phyloP scores from a whole-genome alignment of 2,329 filamentous ascomycete genomes.

The Colletotrichum tropicicola region DNA sequence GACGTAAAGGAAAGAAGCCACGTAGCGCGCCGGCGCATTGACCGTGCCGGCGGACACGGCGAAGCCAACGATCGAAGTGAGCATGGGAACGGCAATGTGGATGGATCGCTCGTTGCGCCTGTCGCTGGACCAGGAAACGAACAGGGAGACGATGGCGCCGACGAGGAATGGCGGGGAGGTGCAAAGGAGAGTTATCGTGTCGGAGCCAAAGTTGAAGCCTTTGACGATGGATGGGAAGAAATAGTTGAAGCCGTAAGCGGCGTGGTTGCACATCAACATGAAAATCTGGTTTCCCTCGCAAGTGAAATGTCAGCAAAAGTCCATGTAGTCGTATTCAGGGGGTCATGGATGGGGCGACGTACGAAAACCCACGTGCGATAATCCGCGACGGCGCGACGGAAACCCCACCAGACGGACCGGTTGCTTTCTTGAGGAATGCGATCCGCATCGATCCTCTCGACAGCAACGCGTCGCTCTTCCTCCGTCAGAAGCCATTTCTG shows the following conservation, averaged over 20 bases:
- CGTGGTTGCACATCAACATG: conserved; percentile 27
- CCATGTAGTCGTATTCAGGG: not conserved
- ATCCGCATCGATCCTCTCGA: conserved; percentile 44
- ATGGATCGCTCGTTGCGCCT: conserved; percentile 68
- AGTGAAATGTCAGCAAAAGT: not conserved
- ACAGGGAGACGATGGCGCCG: conserved; percentile 62
- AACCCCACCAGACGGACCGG: conserved; percentile 43
- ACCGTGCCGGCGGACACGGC: conserved; percentile 67
- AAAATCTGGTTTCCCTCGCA: conserved; percentile 5
- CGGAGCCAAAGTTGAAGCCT: conserved; percentile 62
- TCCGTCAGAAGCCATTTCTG: conserved; percentile 42
- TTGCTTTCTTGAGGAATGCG: conserved; percentile 34
- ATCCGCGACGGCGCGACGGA: conserved; percentile 50
- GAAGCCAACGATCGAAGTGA: conserved; percentile 62
- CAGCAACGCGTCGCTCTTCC: conserved; percentile 50
- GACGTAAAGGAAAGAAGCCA: conserved; percentile 53
- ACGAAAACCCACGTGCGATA: conserved; percentile 54
- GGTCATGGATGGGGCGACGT: not conserved
- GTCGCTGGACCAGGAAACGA: conserved; percentile 69
- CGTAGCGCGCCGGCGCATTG: conserved; percentile 60
- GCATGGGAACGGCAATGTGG: conserved; percentile 65
- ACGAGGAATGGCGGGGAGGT: conserved; percentile 66
- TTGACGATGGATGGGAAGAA: conserved; percentile 61
- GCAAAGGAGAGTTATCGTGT: conserved; percentile 59
- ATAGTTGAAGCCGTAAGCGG: conserved; percentile 43